A percentile compares a stretch with the other conserved stretches of the same genome.
Evolutionary conservation across 2,329 filamentous ascomycete species (phyloP).

Genomic region (Penicillium nordicum): DNA sequence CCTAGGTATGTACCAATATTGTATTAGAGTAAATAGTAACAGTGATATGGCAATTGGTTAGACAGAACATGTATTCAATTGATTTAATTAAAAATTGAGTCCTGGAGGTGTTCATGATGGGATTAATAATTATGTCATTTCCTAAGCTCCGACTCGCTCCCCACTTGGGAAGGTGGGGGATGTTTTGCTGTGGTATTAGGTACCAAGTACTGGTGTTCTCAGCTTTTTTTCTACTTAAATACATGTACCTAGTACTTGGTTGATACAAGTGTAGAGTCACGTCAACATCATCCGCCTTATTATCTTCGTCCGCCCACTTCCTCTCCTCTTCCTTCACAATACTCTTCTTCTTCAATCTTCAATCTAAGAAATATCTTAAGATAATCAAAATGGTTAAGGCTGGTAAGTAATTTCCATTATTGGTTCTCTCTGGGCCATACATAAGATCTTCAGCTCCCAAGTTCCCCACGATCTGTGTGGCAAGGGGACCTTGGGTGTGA

Average conservation of each 20-base stretch:
- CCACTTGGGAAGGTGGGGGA: conserved; percentile 27
- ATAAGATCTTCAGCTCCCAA: conserved; percentile 1
- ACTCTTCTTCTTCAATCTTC: conserved; percentile 7
- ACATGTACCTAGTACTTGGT: conserved; percentile 12
- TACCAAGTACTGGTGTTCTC: not conserved
- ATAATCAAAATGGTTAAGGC: conserved; percentile 96
- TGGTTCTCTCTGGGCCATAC: conserved; percentile 21
- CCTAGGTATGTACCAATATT: not conserved
- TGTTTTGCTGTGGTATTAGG: conserved; percentile 8
- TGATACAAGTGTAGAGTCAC: conserved; percentile 15
- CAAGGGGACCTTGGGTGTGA: conserved; percentile 39
- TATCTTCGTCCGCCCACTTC: conserved; percentile 20
- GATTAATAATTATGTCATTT: conserved; percentile 23
- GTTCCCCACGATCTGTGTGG: conserved; percentile 27
- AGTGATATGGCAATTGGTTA: not conserved
- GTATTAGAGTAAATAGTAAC: not conserved
- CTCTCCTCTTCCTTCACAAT: conserved; percentile 14
- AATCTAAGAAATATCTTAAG: conserved; percentile 30
- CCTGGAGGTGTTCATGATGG: not conserved
- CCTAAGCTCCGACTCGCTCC: conserved; percentile 12
- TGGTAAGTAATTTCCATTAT: conserved; percentile 59
- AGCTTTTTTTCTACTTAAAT: not conserved
- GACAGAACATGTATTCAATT: not conserved
- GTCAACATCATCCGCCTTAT: conserved; percentile 26
- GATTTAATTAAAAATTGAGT: not conserved